These are phyloP conservation scores for Beauveria medogensis DNA, from an alignment of 2,329 filamentous ascomycete species.

Conservation along the genomic window DNA sequence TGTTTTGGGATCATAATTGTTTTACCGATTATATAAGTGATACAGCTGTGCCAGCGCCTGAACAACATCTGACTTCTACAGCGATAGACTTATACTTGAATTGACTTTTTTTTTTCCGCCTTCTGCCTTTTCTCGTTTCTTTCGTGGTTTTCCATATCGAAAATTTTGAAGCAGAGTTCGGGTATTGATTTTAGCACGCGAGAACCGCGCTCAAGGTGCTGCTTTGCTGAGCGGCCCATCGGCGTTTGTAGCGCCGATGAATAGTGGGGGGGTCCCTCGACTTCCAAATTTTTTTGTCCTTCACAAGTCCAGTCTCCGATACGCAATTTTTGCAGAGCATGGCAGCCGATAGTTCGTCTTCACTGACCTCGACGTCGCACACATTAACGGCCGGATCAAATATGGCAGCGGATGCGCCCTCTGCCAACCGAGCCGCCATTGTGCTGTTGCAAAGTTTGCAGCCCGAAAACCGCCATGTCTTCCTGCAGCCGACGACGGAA, in stretches of 20 bases:
- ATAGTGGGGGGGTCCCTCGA: slow-evolving; percentile 8
- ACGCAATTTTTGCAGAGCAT: slow-evolving; percentile 19
- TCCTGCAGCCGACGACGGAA: slow-evolving; percentile 63
- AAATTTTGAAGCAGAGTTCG: no score
- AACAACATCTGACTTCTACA: neutral
- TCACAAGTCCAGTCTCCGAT: neutral
- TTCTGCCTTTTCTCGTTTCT: neutral
- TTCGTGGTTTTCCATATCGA: no score
- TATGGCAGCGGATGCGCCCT: slow-evolving; percentile 28
- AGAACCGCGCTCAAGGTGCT: no score
- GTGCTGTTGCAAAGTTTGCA: slow-evolving; percentile 50
- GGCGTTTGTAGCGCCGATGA: slow-evolving; percentile 7
- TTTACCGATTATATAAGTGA: neutral
- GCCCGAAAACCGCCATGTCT: slow-evolving; percentile 57
- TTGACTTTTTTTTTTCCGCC: neutral
- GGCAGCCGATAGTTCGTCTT: slow-evolving; percentile 43
- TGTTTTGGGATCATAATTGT: neutral
- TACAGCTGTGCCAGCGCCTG: neutral
- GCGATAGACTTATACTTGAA: neutral
- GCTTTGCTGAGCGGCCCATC: neutral
- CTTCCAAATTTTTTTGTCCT: slow-evolving; percentile 6
- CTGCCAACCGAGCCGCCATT: slow-evolving; percentile 22
- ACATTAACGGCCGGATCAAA: slow-evolving; percentile 47
- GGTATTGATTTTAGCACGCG: no score
- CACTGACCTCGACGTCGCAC: slow-evolving; percentile 56